phyloP scores from a whole-genome alignment of 1,284 basidiomycete species.

The Peniophora sp. region DNA sequence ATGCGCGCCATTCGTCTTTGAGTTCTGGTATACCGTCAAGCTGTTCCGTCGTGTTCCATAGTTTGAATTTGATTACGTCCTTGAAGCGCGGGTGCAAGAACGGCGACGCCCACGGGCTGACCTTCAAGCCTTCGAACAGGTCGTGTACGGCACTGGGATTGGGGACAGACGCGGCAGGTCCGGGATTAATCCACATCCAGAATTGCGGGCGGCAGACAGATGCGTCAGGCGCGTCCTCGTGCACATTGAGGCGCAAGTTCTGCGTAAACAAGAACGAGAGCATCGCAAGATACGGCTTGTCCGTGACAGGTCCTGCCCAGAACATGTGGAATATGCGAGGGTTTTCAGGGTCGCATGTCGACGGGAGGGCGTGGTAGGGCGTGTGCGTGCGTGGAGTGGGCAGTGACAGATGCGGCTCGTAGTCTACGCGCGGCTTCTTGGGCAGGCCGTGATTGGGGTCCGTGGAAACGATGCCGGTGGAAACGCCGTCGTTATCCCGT shows the following conservation, averaged over 20 bases:
- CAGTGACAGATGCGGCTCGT: conserved; percentile 32
- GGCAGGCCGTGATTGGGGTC: conserved; percentile 32
- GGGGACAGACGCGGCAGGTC: conserved; percentile 47
- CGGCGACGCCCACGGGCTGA: conserved; percentile 61
- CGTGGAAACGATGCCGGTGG: conserved; percentile 8
- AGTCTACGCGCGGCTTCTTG: conserved; percentile 36
- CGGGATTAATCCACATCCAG: conserved; percentile 69
- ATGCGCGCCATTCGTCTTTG: conserved; percentile 49
- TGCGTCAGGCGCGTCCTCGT: conserved; percentile 24
- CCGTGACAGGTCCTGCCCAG: conserved; percentile 74
- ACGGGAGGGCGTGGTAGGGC: conserved; percentile 27
- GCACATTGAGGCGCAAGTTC: conserved; percentile 56
- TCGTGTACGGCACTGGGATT: conserved; percentile 45
- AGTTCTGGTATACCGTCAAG: conserved; percentile 57
- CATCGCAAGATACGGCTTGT: conserved; percentile 71
- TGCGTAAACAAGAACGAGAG: conserved; percentile 73
- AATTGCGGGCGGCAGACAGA: conserved; percentile 59
- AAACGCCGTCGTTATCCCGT: conserved; percentile 15
- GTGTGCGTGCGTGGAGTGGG: conserved; percentile 28
- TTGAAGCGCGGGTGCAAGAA: conserved; percentile 61
- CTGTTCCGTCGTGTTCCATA: conserved; percentile 72
- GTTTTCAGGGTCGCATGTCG: conserved; percentile 55
- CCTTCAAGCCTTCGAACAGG: conserved; percentile 50
- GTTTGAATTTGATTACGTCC: conserved; percentile 59
- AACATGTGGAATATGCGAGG: conserved; percentile 75